A percentile compares a stretch with the other conserved stretches of the same genome.
phyloP scores from a whole-genome alignment of 2,329 filamentous ascomycete genomes.

The Ophiostoma ips region DNA sequence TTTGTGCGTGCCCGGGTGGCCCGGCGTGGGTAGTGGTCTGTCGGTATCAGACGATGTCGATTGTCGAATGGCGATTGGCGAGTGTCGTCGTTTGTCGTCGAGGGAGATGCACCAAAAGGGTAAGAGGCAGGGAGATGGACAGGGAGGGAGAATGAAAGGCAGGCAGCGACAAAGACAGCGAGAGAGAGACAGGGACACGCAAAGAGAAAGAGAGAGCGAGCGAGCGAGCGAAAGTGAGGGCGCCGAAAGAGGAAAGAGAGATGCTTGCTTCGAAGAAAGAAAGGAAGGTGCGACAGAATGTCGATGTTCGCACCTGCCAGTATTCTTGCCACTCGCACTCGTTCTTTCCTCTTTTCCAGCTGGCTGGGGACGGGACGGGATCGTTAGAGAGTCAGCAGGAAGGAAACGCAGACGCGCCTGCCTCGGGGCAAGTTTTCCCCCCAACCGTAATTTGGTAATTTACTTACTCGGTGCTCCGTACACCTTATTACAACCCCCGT shows the following conservation, averaged over 20 bases:
- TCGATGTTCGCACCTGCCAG: conserved; percentile 2
- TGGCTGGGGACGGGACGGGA: too few relatives aligned
- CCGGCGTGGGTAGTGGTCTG: too few relatives aligned
- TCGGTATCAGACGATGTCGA: too few relatives aligned
- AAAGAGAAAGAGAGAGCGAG: not conserved
- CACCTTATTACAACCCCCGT: not conserved
- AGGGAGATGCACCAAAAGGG: too few relatives aligned
- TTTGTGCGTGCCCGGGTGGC: too few relatives aligned
- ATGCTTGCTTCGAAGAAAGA: not conserved
- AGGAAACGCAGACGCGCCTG: not conserved
- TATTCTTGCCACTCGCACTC: conserved; percentile 4
- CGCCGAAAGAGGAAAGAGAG: conserved; percentile 1
- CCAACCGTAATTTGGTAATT: not conserved
- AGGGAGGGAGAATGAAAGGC: too few relatives aligned
- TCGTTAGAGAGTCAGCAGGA: not conserved
- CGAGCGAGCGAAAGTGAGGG: not conserved
- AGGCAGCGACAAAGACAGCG: not conserved
- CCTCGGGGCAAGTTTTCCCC: too few relatives aligned
- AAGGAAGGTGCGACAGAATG: not conserved
- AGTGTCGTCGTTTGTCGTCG: too few relatives aligned
- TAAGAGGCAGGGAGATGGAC: too few relatives aligned
- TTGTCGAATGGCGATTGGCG: too few relatives aligned
- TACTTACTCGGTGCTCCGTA: not conserved
- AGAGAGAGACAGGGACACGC: not conserved
- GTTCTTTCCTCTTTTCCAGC: conserved; percentile 3